phyloP scores from a whole-genome alignment of 2,329 filamentous ascomycete genomes.

The Phoma sp. region DNA sequence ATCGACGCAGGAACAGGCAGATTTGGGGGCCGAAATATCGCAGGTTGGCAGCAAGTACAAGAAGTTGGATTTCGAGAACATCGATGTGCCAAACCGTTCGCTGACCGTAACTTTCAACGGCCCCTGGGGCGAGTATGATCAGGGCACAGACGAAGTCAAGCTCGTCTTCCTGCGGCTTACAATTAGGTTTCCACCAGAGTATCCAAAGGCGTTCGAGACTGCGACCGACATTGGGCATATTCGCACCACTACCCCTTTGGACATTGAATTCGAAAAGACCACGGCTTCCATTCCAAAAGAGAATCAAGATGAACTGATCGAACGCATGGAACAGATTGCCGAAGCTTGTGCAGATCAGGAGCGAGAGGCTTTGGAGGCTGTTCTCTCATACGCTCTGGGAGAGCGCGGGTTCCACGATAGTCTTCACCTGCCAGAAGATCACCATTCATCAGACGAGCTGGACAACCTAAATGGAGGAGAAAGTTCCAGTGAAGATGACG shows the following conservation, averaged over 20 bases:
- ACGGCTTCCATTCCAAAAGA: conserved; percentile 59
- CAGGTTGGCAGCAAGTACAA: conserved; percentile 66
- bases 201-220: conserved; percentile 58
- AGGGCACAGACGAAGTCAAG: conserved; percentile 37
- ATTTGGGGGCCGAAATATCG: conserved; percentile 65
- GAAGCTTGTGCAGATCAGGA: conserved; percentile 60
- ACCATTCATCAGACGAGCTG: conserved; percentile 58
- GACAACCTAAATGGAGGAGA: conserved; percentile 61
- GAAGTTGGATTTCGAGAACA: conserved; percentile 65
- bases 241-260: conserved; percentile 52
- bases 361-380: conserved; percentile 64
- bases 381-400: conserved; percentile 66
- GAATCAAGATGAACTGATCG: conserved; percentile 54
- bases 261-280: conserved; percentile 63
- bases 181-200: conserved; percentile 63
- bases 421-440: conserved; percentile 54
- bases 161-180: conserved; percentile 63
- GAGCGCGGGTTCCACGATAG: conserved; percentile 65
- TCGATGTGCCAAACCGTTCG: conserved; percentile 61
- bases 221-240: conserved; percentile 25
- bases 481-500: conserved; percentile 84
- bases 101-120: conserved; percentile 64
- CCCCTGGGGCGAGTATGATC: conserved; percentile 60
- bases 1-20: conserved; percentile 52
- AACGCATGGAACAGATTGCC: conserved; percentile 61